These are phyloP conservation scores for Athelia psychrophila DNA, from an alignment of 1,284 basidiomycete species.

Conservation along the genomic window DNA sequence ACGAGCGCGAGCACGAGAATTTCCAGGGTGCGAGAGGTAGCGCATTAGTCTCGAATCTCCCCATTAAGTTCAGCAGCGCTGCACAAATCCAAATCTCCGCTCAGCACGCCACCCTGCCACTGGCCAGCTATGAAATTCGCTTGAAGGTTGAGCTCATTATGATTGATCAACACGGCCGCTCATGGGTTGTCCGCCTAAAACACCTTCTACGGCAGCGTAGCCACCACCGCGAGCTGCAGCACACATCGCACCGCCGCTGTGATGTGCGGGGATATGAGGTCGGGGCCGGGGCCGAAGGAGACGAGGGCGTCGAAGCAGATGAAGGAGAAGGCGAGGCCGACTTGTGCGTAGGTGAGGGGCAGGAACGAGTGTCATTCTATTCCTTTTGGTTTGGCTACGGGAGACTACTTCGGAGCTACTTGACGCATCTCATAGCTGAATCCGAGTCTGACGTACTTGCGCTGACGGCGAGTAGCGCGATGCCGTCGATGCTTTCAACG, in stretches of 20 bases:
- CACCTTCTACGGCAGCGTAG: conserved; percentile 65
- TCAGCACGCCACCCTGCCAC: conserved; percentile 55
- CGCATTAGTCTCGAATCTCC: conserved; percentile 26
- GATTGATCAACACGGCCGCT: conserved; percentile 72
- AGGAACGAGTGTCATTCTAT: too few relatives aligned
- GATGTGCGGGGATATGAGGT: conserved; percentile 65
- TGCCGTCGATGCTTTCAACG: conserved; percentile 44
- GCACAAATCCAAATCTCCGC: neutral
- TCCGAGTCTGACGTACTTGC: conserved; percentile 9
- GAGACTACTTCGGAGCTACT: too few relatives aligned
- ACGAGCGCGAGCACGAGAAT: conserved; percentile 4
- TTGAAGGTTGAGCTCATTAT: conserved; percentile 65
- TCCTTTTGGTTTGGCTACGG: too few relatives aligned
- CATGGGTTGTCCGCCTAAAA: conserved; percentile 74
- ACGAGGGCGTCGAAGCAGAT: conserved; percentile 63
- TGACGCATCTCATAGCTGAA: conserved; percentile 67
- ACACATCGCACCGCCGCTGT: conserved; percentile 73
- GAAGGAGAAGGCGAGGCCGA: conserved; percentile 72
- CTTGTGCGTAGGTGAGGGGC: conserved; percentile 64
- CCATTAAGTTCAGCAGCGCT: neutral
- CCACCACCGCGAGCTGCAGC: conserved; percentile 73
- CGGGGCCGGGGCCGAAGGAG: conserved; percentile 63
- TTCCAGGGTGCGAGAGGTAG: neutral
- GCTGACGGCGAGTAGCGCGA: conserved; percentile 18
- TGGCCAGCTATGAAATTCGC: conserved; percentile 67